Percentiles rank a stretch among this genome's conserved stretches.
phyloP scores from a whole-genome alignment of 2,329 filamentous ascomycete genomes.

The Exophiala alcalophila region DNA sequence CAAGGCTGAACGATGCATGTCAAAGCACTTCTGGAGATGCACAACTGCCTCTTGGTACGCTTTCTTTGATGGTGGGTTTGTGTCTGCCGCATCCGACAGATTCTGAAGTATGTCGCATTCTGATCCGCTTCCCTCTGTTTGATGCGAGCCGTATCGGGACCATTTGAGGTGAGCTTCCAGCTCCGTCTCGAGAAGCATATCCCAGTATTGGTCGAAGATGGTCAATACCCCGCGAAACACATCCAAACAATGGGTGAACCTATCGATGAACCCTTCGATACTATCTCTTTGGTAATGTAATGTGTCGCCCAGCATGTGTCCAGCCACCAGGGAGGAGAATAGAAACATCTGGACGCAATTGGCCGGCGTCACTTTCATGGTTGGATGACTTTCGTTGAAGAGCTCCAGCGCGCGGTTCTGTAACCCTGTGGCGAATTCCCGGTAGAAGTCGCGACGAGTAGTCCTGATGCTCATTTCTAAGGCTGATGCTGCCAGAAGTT shows the following conservation, averaged over 20 bases:
- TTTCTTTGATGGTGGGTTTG: constrained; percentile 6
- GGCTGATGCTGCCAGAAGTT: constrained; percentile 31
- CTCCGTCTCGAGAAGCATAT: constrained; percentile 17
- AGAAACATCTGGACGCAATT: constrained; percentile 26
- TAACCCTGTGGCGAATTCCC: constrained; percentile 23
- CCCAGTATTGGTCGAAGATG: constrained; percentile 13
- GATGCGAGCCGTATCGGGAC: constrained; percentile 1
- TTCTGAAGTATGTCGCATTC: constrained; percentile 16
- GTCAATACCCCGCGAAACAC: constrained; percentile 32
- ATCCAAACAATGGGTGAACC: constrained; percentile 30
- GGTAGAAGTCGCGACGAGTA: constrained; percentile 14
- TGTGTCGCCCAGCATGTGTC: constrained; percentile 45
- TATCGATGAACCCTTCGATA: constrained; percentile 39
- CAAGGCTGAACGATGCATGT: constrained; percentile 4
- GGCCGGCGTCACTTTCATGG: constrained; percentile 16
- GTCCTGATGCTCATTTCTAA: constrained; percentile 41
- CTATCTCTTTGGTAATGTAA: constrained; percentile 40
- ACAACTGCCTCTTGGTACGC: constrained; percentile 19
- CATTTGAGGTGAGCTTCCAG: constrained; percentile 12
- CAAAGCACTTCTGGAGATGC: constrained; percentile 20
- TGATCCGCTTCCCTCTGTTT: neutral
- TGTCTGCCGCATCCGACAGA: constrained; percentile 12
- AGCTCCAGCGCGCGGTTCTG: constrained; percentile 23
- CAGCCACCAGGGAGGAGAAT: constrained; percentile 24
- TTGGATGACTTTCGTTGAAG: constrained; percentile 19